Conservation (phyloP, 2,329 filamentous ascomycete species). For the Trichoderma sp. region DNA sequence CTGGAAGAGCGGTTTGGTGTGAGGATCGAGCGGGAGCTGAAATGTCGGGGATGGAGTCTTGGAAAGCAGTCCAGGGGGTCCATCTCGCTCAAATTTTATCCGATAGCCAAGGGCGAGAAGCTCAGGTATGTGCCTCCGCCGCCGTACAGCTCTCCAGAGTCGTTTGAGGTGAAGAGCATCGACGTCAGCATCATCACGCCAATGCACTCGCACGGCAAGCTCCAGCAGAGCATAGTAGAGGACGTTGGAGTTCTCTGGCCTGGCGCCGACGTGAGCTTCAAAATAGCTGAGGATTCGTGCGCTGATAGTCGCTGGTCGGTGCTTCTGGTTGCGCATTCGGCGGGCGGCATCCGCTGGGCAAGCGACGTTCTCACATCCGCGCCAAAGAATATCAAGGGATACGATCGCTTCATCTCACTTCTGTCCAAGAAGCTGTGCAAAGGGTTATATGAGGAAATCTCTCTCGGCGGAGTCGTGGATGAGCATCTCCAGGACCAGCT, state of each 20-base stretch:
- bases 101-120: constrained; percentile 41
- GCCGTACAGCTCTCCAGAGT: constrained; percentile 33
- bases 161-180: constrained; percentile 48
- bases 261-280: constrained; percentile 49
- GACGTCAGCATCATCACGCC: constrained; percentile 59
- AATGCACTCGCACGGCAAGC: constrained; percentile 44
- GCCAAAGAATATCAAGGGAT: constrained; percentile 46
- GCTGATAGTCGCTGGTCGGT: constrained; percentile 58
- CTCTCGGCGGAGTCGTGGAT: constrained; percentile 54
- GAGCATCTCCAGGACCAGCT: constrained; percentile 65
- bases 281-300: constrained; percentile 55
- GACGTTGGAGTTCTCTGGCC: constrained; percentile 51
- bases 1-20: constrained; percentile 57
- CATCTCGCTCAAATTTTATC: constrained; percentile 49
- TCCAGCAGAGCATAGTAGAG: constrained; percentile 47
- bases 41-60: constrained; percentile 55
- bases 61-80: constrained; percentile 49
- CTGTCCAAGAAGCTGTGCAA: constrained; percentile 52
- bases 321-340: constrained; percentile 59
- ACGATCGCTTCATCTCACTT: constrained; percentile 42
- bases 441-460: constrained; percentile 52
- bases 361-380: constrained; percentile 49
- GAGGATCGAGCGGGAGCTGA: constrained; percentile 49
- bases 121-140: constrained; percentile 43
- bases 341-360: constrained; percentile 51